Base-by-base conservation (phyloP, 192 early-diverging fungal species). In the Gaertneriomyces semiglobifer region DNA sequence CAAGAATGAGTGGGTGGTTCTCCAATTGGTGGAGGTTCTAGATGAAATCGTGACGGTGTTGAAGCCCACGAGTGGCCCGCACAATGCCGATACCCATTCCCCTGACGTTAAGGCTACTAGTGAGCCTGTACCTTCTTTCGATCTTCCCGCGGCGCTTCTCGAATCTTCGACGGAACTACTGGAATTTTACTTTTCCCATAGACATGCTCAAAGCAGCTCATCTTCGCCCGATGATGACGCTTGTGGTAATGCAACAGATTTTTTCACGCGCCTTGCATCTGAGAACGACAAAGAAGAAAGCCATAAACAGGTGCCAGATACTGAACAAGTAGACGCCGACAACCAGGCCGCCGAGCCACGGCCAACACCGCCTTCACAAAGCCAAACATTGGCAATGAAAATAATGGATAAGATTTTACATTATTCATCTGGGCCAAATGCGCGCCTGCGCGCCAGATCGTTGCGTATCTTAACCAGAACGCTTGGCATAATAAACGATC, bases 391-490 rank as follows among this genome's bases (percentile, higher is more conserved):
- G 12, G 60, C 73, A 19, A 61, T 72, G 43, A 68, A 72, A 52
- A 72, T 78, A 47, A 54, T 74, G 16, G 9, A 20, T 19, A 66
- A 69, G 43, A 18, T 74, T 7, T 50, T 47, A 25, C 59, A 76
- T 62, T 72, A 74, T 25, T 64, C 72, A 10, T 39, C 69, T n/a
- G 42, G 46, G 7, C 42, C 66, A 14, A 50, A 56, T 40, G 63
- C 74, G 6, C 58, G 46, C 40, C 20, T 80, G n/a, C 68, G 75
- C 20, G 40, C 43, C 19, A 58, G 39, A 4, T 9, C 46, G 19
- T 52, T 80, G 4, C 50, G 63, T 42, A 62, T 77, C 9, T 45
- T 62, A 19, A 9, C 45, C 38, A 39, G 58, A 7, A 38, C 63
- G 33, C 46, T 68, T 14, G 52, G 47, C 3, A 16, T 79, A 20